Evolutionary conservation across 139 green algal genomes (phyloP).

Genomic region (Haematococcus lacustris): DNA sequence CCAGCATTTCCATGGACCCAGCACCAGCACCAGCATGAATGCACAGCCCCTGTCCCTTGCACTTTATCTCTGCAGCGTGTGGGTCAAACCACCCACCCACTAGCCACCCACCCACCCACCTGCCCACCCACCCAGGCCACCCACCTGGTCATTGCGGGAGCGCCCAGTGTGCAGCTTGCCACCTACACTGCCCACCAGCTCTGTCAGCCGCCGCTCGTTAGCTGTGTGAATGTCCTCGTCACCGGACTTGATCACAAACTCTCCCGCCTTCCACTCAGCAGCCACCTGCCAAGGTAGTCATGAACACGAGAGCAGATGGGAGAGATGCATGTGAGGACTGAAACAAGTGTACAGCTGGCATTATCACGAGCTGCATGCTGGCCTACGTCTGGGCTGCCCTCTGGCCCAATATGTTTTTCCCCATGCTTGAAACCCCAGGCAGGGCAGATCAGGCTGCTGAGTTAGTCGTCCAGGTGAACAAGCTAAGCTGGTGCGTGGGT

Average conservation of each 20-base stretch:
- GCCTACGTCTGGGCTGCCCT: no score
- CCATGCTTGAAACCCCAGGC: no score
- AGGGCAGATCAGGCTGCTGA: no score
- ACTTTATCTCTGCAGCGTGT: no score
- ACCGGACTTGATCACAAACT: slow-evolving; percentile 73
- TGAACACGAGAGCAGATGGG: background rate
- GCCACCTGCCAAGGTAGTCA: slow-evolving; percentile 28
- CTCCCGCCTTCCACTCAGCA: slow-evolving; percentile 66
- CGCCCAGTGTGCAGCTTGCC: slow-evolving; percentile 98
- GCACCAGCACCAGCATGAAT: no score
- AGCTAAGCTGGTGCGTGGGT: no score
- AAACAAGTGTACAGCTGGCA: background rate
- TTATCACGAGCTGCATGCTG: background rate
- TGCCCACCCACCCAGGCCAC: background rate
- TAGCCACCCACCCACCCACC: no score
- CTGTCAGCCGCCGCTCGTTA: slow-evolving; percentile 87
- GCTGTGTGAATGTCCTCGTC: slow-evolving; percentile 98
- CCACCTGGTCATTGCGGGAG: slow-evolving; percentile 92
- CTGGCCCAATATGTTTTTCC: no score
- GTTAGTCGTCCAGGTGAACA: no score
- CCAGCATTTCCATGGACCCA: no score
- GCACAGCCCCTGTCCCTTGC: no score
- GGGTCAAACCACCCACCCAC: no score
- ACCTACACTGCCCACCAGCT: slow-evolving; percentile 81
- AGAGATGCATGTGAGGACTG: background rate